phyloP scores from a whole-genome alignment of 179 eudicot genomes.

The Sideroxylon spinosum region DNA sequence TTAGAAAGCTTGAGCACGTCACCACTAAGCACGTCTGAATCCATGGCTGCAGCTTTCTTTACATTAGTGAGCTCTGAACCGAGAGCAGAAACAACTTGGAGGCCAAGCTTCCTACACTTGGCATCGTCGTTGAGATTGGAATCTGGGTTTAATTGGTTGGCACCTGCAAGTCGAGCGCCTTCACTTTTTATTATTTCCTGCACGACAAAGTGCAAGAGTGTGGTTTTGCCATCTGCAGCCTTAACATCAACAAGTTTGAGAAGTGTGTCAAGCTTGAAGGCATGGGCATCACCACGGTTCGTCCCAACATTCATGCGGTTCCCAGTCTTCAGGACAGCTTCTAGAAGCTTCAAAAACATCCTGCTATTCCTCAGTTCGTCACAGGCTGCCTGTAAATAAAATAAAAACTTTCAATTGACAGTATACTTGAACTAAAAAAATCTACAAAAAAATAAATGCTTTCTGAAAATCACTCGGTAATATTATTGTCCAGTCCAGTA shows the following conservation, averaged over 20 bases:
- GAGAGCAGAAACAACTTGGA: slow-evolving; percentile 73
- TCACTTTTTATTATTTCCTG: slow-evolving; percentile 80
- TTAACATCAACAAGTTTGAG: slow-evolving; percentile 88
- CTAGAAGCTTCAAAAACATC: slow-evolving; percentile 89
- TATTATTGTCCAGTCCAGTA: too few species aligned
- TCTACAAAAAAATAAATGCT: neutral
- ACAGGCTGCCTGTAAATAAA: slow-evolving; percentile 70
- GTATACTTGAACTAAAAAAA: neutral
- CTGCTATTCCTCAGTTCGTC: slow-evolving; percentile 87
- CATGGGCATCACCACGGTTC: slow-evolving; percentile 90
- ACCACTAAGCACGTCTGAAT: slow-evolving; percentile 65
- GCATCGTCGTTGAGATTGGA: slow-evolving; percentile 46
- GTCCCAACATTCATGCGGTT: slow-evolving; percentile 98
- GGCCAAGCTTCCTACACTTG: slow-evolving; percentile 75
- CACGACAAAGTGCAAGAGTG: slow-evolving; percentile 89
- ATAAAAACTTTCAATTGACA: neutral
- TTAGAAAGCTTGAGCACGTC: slow-evolving; percentile 62
- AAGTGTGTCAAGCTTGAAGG: slow-evolving; percentile 94
- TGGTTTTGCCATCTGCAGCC: slow-evolving; percentile 94
- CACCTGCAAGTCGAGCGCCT: slow-evolving; percentile 62
- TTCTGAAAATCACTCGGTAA: too few species aligned
- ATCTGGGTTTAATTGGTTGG: slow-evolving; percentile 21
- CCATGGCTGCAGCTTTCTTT: slow-evolving; percentile 94
- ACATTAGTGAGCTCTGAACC: slow-evolving; percentile 80
- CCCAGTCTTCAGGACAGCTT: slow-evolving; percentile 92